Evolutionary conservation across 202 grass and related monocot genomes (phyloP).

Genomic region (Carex arenaria): DNA sequence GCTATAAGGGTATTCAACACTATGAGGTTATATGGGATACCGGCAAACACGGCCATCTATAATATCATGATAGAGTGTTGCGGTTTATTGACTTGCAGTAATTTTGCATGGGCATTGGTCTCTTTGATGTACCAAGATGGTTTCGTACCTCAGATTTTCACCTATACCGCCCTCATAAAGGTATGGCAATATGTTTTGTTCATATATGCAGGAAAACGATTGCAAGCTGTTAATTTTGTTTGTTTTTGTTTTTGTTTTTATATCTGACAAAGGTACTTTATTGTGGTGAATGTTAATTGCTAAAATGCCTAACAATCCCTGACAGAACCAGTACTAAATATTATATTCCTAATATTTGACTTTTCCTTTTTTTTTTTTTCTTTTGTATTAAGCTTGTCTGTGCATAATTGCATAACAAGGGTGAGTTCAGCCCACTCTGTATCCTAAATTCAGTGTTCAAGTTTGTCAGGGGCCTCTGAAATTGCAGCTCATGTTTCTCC

Average conservation of each 20-base stretch:
- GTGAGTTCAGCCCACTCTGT: neutral
- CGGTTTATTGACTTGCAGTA: slow-evolving; percentile 42
- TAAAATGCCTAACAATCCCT: neutral
- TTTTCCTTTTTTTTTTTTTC: neutral
- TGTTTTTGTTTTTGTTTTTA: slow-evolving; percentile 18
- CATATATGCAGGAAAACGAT: neutral
- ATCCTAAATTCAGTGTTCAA: neutral
- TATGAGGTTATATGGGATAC: slow-evolving; percentile 55
- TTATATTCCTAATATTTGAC: neutral
- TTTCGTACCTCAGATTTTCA: slow-evolving; percentile 38
- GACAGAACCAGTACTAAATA: neutral
- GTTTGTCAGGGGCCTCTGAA: neutral
- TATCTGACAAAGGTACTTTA: neutral
- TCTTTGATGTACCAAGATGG: slow-evolving; percentile 83
- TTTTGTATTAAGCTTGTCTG: neutral
- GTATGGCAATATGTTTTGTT: slow-evolving; percentile 18
- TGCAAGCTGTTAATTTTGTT: neutral
- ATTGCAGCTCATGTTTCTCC: neutral
- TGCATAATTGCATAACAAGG: neutral
- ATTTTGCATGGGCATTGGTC: slow-evolving; percentile 54
- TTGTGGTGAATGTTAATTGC: slow-evolving; percentile 18
- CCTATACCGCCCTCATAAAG: slow-evolving; percentile 58
- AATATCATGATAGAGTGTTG: slow-evolving; percentile 87
- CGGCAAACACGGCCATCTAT: slow-evolving; percentile 50
- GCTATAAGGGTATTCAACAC: slow-evolving; percentile 65